A percentile compares a stretch with the other conserved stretches of the same genome.
Evolutionary conservation across 768 basidiomycete species (phyloP).

Genomic region (Trametes maxima): DNA sequence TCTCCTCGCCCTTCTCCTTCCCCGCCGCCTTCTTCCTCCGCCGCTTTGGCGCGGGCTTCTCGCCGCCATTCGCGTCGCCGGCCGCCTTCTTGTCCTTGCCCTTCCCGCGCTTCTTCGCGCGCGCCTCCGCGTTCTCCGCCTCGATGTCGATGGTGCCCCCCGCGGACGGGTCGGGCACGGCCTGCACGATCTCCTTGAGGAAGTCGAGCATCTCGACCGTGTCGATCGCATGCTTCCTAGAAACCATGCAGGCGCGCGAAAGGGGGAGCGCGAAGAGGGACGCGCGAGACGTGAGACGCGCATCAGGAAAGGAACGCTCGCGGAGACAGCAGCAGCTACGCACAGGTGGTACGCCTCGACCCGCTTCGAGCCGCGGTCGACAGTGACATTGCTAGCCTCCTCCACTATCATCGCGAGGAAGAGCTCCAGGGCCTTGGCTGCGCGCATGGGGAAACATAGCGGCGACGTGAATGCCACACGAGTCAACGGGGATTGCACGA

Average conservation of each 20-base stretch:
- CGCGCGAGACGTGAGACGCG: background rate
- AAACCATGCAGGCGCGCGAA: background rate
- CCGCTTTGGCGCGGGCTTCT: slow-evolving; percentile 44
- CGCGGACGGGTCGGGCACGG: slow-evolving; percentile 83
- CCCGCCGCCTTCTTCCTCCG: slow-evolving; percentile 38
- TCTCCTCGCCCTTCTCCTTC: slow-evolving; percentile 33
- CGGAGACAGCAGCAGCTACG: slow-evolving; percentile 37
- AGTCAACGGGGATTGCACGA: background rate
- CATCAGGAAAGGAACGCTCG: background rate
- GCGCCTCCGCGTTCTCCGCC: slow-evolving; percentile 48
- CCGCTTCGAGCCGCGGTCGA: slow-evolving; percentile 79
- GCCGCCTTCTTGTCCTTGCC: slow-evolving; percentile 46
- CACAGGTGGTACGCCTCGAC: slow-evolving; percentile 94
- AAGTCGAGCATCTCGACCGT: slow-evolving; percentile 91
- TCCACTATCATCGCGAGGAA: slow-evolving; percentile 86
- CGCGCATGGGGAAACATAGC: background rate
- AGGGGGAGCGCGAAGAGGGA: background rate
- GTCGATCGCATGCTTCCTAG: slow-evolving; percentile 90
- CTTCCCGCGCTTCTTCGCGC: slow-evolving; percentile 61
- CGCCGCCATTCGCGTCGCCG: slow-evolving; percentile 38
- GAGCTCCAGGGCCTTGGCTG: slow-evolving; percentile 93
- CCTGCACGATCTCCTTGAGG: slow-evolving; percentile 86
- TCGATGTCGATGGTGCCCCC: slow-evolving; percentile 79
- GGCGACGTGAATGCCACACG: background rate
- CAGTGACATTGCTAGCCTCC: slow-evolving; percentile 78